These are phyloP conservation scores for Cyclostephanos tholiformis DNA, from an alignment of 108 stramenopile species.

Conservation along the genomic window DNA sequence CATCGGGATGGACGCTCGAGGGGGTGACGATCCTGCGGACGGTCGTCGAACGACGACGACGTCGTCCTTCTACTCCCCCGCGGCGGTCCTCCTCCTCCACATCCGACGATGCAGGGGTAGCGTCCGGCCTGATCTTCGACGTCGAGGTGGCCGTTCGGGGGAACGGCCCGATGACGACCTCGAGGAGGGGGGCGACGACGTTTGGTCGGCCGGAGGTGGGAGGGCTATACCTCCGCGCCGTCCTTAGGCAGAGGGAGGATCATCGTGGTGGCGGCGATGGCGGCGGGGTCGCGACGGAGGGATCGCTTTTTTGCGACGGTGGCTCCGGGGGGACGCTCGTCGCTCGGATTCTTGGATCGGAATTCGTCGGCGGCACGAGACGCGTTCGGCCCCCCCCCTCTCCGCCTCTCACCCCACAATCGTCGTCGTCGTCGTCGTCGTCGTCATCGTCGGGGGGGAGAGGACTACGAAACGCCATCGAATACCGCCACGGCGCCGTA, in stretches of 20 bases:
- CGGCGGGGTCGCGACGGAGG: no score
- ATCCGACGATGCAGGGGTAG: constrained; percentile 5
- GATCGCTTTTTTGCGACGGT: no score
- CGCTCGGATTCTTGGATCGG: not conserved
- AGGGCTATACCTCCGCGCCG: not conserved
- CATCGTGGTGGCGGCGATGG: no score
- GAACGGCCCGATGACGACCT: constrained; percentile 12
- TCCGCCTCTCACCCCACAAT: not conserved
- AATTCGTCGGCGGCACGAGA: not conserved
- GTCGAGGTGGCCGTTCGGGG: constrained; percentile 46
- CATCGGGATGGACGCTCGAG: constrained; percentile 33
- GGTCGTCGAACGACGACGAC: constrained; percentile 29
- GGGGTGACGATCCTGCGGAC: constrained; percentile 29
- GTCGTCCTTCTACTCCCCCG: not conserved
- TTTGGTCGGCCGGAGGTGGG: constrained; percentile 17
- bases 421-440: not conserved
- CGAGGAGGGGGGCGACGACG: no score
- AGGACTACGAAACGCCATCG: no score
- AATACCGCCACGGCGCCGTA: constrained; percentile 33
- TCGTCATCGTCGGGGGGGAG: not conserved
- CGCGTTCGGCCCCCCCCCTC: not conserved
- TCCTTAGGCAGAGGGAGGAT: no score
- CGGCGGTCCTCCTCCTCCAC: not conserved
- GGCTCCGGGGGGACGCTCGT: not conserved
- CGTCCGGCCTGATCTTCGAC: constrained; percentile 29